phyloP scores from a whole-genome alignment of 768 basidiomycete species.

The Rubroboletus satanas region DNA sequence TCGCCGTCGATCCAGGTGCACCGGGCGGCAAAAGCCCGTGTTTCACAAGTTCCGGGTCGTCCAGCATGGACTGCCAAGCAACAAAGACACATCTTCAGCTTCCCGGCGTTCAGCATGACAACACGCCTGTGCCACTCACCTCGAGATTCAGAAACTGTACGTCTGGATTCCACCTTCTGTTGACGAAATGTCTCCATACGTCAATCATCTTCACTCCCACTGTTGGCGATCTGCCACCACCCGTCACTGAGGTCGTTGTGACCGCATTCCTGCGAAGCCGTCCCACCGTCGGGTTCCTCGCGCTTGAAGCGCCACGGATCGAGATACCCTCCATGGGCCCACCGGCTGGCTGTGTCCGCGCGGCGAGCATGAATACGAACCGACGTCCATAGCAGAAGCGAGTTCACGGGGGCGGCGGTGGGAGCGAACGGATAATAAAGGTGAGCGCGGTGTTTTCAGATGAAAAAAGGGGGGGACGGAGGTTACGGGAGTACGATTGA shows the following conservation, averaged over 20 bases:
- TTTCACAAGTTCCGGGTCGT: slow-evolving; percentile 73
- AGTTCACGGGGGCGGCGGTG: slow-evolving; percentile 22
- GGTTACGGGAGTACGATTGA: slow-evolving; percentile 10
- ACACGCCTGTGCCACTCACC: slow-evolving; percentile 42
- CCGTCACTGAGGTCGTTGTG: slow-evolving; percentile 21
- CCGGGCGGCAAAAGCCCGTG: slow-evolving; percentile 72
- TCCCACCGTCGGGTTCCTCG: slow-evolving; percentile 40
- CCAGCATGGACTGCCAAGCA: slow-evolving; percentile 59
- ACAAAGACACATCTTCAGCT: slow-evolving; percentile 5
- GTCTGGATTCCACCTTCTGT: slow-evolving; percentile 68
- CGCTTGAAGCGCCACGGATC: slow-evolving; percentile 62
- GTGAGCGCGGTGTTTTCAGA: slow-evolving; percentile 37
- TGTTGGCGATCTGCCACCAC: slow-evolving; percentile 16
- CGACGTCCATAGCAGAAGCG: slow-evolving; percentile 18
- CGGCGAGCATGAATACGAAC: slow-evolving; percentile 36
- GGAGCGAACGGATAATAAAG: slow-evolving; percentile 29
- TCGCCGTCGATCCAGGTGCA: slow-evolving; percentile 52
- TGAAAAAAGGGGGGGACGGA: not conserved
- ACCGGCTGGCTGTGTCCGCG: slow-evolving; percentile 34
- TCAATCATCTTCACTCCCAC: slow-evolving; percentile 46
- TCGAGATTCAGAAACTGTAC: slow-evolving; percentile 75
- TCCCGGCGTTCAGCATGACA: not conserved
- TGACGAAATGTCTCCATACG: slow-evolving; percentile 72
- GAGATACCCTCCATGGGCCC: slow-evolving; percentile 49
- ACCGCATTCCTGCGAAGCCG: slow-evolving; percentile 61